phyloP scores from a whole-genome alignment of 192 early-diverging fungal genomes.

The Backusella australiensis region DNA sequence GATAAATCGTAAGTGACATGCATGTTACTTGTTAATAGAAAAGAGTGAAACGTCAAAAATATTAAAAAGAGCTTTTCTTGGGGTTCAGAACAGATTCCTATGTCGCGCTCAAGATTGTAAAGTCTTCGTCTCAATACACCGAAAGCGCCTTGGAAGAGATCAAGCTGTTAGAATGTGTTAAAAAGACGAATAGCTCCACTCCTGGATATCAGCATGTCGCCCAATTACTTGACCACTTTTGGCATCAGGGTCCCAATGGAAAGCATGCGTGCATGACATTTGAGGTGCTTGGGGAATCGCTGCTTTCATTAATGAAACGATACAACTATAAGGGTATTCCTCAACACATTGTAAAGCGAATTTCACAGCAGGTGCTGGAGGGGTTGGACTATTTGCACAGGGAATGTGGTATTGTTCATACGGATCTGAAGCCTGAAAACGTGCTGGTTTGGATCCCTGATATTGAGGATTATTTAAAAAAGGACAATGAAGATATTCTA shows the following conservation, averaged over 20 bases:
- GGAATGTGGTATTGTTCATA: conserved; percentile 94
- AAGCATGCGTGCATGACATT: conserved; percentile 92
- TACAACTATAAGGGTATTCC: conserved; percentile 85
- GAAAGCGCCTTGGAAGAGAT: conserved; percentile 96
- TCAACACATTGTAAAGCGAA: conserved; percentile 78
- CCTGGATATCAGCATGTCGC: conserved; percentile 69
- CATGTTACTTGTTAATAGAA: background rate
- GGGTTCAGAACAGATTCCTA: conserved; percentile 49
- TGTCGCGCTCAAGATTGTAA: conserved; percentile 95
- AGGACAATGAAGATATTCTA: conserved; percentile 27
- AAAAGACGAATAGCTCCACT: conserved; percentile 56
- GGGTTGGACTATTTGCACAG: conserved; percentile 92
- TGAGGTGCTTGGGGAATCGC: conserved; percentile 92
- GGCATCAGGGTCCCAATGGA: conserved; percentile 82
- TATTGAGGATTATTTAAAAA: conserved; percentile 54
- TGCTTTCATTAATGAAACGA: conserved; percentile 82
- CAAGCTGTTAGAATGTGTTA: conserved; percentile 83
- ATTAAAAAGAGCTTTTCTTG: background rate
- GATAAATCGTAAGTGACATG: conserved; percentile 57
- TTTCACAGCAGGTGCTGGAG: conserved; percentile 84
- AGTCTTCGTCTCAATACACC: conserved; percentile 89
- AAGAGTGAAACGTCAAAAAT: background rate
- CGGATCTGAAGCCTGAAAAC: conserved; percentile 97
- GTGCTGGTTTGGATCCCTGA: conserved; percentile 86
- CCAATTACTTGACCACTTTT: conserved; percentile 87